Percentiles rank a stretch among this genome's conserved stretches.
phyloP scores from a whole-genome alignment of 306 rosid genomes.

The Inga laurina region DNA sequence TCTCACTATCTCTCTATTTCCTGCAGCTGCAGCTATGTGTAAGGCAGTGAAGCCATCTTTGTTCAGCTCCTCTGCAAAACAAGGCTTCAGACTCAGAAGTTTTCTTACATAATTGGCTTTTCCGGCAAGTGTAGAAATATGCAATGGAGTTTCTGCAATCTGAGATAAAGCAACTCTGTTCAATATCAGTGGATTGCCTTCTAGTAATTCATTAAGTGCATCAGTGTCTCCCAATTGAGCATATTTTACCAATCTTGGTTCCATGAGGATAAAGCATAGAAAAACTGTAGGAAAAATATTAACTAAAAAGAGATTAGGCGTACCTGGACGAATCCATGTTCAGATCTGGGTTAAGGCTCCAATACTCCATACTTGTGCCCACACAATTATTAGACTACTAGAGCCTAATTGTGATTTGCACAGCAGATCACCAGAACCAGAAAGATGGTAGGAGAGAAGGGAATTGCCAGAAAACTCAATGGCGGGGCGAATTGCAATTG shows the following conservation, averaged over 20 bases:
- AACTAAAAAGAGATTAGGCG: too few relatives aligned
- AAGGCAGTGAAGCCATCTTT: constrained; percentile 10
- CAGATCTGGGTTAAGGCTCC: too few relatives aligned
- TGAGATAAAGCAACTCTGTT: constrained; percentile 19
- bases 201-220: constrained; percentile 9
- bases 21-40: constrained; percentile 29
- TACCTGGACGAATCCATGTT: too few relatives aligned
- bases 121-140: constrained; percentile 18
- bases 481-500: too few relatives aligned
- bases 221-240: constrained; percentile 14
- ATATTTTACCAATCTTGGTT: constrained; percentile 12
- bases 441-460: too few relatives aligned
- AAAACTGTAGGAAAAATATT: too few relatives aligned
- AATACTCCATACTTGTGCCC: too few relatives aligned
- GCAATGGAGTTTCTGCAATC: constrained; percentile 21
- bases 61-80: constrained; percentile 15
- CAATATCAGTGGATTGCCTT: constrained; percentile 2
- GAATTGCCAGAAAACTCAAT: too few relatives aligned
- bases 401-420: too few relatives aligned
- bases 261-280: neutral
- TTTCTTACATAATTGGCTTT: constrained; percentile 10
- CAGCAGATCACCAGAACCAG: too few relatives aligned
- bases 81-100: constrained; percentile 14
- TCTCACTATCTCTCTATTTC: constrained; percentile 15
- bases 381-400: too few relatives aligned